A percentile compares a stretch with the other conserved stretches of the same genome.
Evolutionary conservation across 257 asterid species (phyloP).

Genomic region (Nicotiana knightiana): DNA sequence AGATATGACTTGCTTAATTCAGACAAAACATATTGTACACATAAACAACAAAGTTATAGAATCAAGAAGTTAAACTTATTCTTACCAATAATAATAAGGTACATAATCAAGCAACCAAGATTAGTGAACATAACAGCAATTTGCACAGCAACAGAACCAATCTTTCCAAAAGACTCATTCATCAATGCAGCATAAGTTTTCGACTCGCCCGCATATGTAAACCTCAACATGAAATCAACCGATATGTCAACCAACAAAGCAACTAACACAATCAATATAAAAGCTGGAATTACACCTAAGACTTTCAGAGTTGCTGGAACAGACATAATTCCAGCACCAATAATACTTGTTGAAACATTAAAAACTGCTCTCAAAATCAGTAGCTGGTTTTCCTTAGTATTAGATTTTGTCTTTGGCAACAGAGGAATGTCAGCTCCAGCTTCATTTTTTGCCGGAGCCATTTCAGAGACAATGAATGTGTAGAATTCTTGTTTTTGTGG

Average conservation of each 20-base stretch:
- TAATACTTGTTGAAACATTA: slow-evolving; percentile 85
- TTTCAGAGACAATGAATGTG: neutral
- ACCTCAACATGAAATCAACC: slow-evolving; percentile 80
- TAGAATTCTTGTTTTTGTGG: neutral
- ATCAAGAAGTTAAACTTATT: neutral
- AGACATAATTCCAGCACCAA: slow-evolving; percentile 97
- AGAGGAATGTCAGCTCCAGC: slow-evolving; percentile 60
- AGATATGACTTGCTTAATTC: neutral
- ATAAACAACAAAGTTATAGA: neutral
- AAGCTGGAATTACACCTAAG: slow-evolving; percentile 76
- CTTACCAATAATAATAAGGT: slow-evolving; percentile 75
- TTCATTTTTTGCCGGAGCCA: slow-evolving; percentile 50
- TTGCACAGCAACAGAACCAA: slow-evolving; percentile 73
- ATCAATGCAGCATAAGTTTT: slow-evolving; percentile 78
- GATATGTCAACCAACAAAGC: slow-evolving; percentile 67
- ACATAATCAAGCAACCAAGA: slow-evolving; percentile 88
- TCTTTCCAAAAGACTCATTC: slow-evolving; percentile 79
- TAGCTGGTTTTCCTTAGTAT: slow-evolving; percentile 14
- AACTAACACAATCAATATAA: slow-evolving; percentile 47
- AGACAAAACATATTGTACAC: neutral
- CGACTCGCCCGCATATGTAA: slow-evolving; percentile 69
- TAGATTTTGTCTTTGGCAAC: slow-evolving; percentile 27
- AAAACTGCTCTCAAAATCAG: slow-evolving; percentile 75
- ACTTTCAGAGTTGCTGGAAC: slow-evolving; percentile 92
- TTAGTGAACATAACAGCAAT: slow-evolving; percentile 69